These are phyloP conservation scores for Conoideocrella luteorostrata DNA, from an alignment of 2,329 filamentous ascomycete species.

Conservation along the genomic window DNA sequence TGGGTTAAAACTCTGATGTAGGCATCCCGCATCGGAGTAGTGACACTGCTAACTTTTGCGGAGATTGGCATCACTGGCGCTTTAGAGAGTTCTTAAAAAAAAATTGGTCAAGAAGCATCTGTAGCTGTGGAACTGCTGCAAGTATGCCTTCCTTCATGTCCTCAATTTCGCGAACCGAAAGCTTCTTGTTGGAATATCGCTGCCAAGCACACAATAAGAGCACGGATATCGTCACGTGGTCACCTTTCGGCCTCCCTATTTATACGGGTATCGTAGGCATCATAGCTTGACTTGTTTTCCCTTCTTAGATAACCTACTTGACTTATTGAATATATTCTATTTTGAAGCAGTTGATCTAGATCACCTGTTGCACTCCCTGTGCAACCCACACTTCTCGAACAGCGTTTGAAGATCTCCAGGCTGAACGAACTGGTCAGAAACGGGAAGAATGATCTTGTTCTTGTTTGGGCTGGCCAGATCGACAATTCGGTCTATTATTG, in stretches of 20 bases:
- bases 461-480: conserved; percentile 1
- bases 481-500: conserved; percentile 1
- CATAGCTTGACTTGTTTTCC: too few relatives aligned
- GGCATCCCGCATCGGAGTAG: neutral
- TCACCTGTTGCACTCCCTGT: too few relatives aligned
- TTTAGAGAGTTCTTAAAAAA: conserved; percentile 8
- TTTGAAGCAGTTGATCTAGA: too few relatives aligned
- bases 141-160: conserved; percentile 11
- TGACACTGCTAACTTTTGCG: conserved; percentile 1
- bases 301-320: too few relatives aligned
- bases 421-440: conserved; percentile 1
- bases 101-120: conserved; percentile 10
- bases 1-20: conserved; percentile 5
- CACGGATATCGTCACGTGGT: too few relatives aligned
- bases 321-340: too few relatives aligned
- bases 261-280: too few relatives aligned
- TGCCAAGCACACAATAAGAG: too few relatives aligned
- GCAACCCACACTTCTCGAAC: too few relatives aligned
- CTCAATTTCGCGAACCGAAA: conserved; percentile 4
- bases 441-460: conserved; percentile 8
- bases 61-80: conserved; percentile 5
- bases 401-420: conserved; percentile 4
- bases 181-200: too few relatives aligned
- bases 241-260: too few relatives aligned
- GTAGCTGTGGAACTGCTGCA: conserved; percentile 12